Conservation (phyloP, 306 rosid species). For the Pterocarpus macrocarpus region DNA sequence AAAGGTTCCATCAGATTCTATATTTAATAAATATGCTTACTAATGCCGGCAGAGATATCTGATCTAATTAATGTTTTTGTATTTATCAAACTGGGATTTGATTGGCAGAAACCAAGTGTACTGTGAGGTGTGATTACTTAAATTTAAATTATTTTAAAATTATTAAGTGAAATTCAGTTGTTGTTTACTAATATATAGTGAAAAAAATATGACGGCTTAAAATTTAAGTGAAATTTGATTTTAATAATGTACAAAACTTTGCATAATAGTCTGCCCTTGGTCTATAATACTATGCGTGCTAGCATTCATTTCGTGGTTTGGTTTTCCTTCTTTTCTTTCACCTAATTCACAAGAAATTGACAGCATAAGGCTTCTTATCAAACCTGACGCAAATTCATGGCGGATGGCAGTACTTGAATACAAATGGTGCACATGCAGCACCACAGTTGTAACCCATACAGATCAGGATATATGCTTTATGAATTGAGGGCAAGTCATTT, state of each 20-base stretch:
- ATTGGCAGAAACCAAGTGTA: no score
- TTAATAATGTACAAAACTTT: not conserved
- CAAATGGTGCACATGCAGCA: conserved; percentile 47
- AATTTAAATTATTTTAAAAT: no score
- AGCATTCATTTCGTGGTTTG: conserved; percentile 31
- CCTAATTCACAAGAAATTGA: conserved; percentile 37
- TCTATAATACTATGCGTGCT: not conserved
- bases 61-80: not conserved
- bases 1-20: not conserved
- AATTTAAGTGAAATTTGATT: not conserved
- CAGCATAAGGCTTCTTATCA: conserved; percentile 26
- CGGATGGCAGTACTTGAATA: conserved; percentile 22
- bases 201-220: not conserved
- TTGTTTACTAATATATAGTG: conserved; percentile 17
- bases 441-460: conserved; percentile 42
- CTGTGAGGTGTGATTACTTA: no score
- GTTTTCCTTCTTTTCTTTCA: conserved; percentile 11
- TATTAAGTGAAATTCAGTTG: not conserved
- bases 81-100: not conserved
- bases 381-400: conserved; percentile 27
- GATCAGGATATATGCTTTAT: not conserved
- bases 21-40: not conserved
- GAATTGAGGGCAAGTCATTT: not conserved
- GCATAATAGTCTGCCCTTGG: not conserved
- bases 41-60: not conserved